Evolutionary conservation across 2,329 filamentous ascomycete genomes (phyloP).

Genomic region (Paecilomyces sp.): DNA sequence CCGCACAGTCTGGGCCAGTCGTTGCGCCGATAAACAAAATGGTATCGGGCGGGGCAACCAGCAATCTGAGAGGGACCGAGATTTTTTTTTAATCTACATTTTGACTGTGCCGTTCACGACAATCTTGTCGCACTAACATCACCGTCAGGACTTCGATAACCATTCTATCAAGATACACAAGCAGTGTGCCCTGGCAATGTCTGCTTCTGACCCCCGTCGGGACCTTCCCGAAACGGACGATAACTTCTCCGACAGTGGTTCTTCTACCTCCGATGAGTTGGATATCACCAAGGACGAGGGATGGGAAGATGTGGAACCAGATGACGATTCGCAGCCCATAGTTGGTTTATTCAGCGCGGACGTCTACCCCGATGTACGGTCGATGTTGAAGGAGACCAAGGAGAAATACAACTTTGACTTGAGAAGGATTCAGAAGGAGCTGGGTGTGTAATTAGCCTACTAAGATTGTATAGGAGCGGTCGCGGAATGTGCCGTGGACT

Average conservation of each 20-base stretch:
- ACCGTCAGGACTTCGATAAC: neutral
- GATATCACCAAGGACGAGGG: slow-evolving; percentile 45
- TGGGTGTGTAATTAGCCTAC: slow-evolving; percentile 32
- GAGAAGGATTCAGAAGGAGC: slow-evolving; percentile 47
- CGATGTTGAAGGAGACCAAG: slow-evolving; percentile 64
- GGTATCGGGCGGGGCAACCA: slow-evolving; percentile 1
- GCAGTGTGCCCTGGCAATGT: slow-evolving; percentile 1
- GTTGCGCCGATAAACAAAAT: neutral
- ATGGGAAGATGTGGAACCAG: slow-evolving; percentile 55
- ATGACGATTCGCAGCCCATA: slow-evolving; percentile 56
- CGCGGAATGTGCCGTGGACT: slow-evolving; percentile 5
- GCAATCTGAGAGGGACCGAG: neutral
- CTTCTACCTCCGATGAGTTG: slow-evolving; percentile 31
- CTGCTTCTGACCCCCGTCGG: slow-evolving; percentile 2
- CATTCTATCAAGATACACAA: neutral
- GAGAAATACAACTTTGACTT: slow-evolving; percentile 63
- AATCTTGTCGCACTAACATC: neutral
- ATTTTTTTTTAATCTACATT: neutral
- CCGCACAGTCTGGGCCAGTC: slow-evolving; percentile 1
- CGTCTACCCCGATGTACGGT: slow-evolving; percentile 55
- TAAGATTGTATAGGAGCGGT: slow-evolving; percentile 2
- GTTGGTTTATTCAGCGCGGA: slow-evolving; percentile 62
- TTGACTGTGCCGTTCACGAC: neutral
- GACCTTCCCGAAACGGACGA: slow-evolving; percentile 4
- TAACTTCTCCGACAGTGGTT: slow-evolving; percentile 12